A percentile compares a stretch with the other conserved stretches of the same genome.
Conservation (phyloP, 2,329 filamentous ascomycete genomes). For the Rhinocladiella similis region DNA sequence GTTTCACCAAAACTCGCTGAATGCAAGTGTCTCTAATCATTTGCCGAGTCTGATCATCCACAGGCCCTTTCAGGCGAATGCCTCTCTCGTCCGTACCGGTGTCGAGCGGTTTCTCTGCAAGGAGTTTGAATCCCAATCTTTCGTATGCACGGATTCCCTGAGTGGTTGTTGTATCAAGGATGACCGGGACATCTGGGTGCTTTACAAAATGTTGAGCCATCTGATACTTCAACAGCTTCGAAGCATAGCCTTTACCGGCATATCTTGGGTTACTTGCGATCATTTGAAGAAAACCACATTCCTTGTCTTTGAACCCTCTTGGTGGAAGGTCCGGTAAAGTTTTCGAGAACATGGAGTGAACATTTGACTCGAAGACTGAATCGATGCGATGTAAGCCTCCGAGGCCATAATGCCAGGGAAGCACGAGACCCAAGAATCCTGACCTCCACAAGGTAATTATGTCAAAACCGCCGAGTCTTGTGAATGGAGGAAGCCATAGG, state of each 20-base stretch:
- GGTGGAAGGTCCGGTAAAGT: constrained; percentile 13
- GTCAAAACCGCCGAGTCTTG: constrained; percentile 9
- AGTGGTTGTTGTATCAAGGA: constrained; percentile 18
- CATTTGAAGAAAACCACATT: constrained; percentile 23
- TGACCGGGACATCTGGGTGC: constrained; percentile 16
- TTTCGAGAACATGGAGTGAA: constrained; percentile 15
- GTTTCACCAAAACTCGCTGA: constrained; percentile 17
- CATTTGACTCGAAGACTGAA: constrained; percentile 17
- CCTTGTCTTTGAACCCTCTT: constrained; percentile 5
- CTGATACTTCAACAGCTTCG: constrained; percentile 12
- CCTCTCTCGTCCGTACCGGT: constrained; percentile 18
- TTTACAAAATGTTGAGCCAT: constrained; percentile 15
- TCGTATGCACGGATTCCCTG: constrained; percentile 16
- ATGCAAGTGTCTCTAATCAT: constrained; percentile 16
- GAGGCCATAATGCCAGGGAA: constrained; percentile 20
- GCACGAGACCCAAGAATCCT: constrained; percentile 12
- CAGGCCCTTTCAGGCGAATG: constrained; percentile 9
- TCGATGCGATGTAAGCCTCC: constrained; percentile 17
- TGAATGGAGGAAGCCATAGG: constrained; percentile 17
- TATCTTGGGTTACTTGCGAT: constrained; percentile 17
- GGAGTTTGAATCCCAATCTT: constrained; percentile 15
- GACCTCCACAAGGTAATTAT: constrained; percentile 11
- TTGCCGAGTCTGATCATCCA: constrained; percentile 7
- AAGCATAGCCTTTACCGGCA: constrained; percentile 15
- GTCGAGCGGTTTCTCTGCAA: constrained; percentile 13